These are phyloP conservation scores for Penicillium daleae DNA, from an alignment of 495 filamentous ascomycete species.

Conservation along the genomic window DNA sequence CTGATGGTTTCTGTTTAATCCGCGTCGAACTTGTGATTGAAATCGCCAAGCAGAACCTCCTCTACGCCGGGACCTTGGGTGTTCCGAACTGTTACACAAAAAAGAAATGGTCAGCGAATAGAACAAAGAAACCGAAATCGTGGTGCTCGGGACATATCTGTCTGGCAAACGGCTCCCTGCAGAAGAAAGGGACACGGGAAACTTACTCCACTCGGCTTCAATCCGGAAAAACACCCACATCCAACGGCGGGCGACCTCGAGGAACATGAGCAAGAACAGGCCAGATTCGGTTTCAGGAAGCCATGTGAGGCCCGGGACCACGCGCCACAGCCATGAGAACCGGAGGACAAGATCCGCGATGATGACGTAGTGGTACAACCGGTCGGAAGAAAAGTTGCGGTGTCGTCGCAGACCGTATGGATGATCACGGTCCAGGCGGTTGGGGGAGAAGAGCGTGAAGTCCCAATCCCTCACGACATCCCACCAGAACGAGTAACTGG, in stretches of 20 bases:
- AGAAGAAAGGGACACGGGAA: neutral
- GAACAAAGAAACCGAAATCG: neutral
- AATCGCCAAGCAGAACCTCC: constrained; percentile 58
- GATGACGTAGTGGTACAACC: constrained; percentile 83
- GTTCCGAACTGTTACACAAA: constrained; percentile 50
- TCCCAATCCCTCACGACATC: constrained; percentile 98
- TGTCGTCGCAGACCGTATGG: constrained; percentile 77
- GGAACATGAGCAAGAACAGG: constrained; percentile 82
- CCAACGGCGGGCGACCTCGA: constrained; percentile 88
- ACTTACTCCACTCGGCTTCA: constrained; percentile 86
- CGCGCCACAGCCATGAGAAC: constrained; percentile 87
- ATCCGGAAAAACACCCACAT: constrained; percentile 96
- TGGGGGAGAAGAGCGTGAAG: constrained; percentile 71
- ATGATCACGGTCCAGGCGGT: constrained; percentile 58
- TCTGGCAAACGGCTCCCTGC: constrained; percentile 3
- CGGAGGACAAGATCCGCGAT: constrained; percentile 76
- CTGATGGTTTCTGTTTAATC: constrained; percentile 41
- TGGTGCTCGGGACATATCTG: neutral
- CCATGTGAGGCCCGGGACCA: constrained; percentile 77
- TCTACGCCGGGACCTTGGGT: constrained; percentile 56
- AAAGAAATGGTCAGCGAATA: constrained; percentile 25
- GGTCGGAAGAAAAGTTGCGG: constrained; percentile 67
- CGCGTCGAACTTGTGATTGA: constrained; percentile 53
- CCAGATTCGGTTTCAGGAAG: constrained; percentile 82
- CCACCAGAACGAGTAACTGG: constrained; percentile 96